phyloP scores from a whole-genome alignment of 192 early-diverging fungal genomes.

The Backusella circina region DNA sequence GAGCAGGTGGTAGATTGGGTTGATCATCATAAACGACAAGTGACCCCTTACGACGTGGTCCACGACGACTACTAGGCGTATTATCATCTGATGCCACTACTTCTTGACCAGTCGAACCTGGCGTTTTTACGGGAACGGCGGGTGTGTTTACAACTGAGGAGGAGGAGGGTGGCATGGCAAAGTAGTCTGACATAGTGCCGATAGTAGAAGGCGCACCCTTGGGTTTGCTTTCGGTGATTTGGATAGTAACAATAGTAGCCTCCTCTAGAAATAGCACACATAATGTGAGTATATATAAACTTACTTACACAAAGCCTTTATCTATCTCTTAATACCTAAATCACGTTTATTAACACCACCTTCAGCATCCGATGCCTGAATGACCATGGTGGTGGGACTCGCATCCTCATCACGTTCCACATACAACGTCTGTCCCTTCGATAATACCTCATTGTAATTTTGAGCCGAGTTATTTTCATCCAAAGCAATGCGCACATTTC shows the following conservation, averaged over 20 bases:
- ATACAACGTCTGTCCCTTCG: conserved; percentile 47
- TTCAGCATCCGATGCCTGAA: conserved; percentile 22
- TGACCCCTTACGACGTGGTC: conserved; percentile 47
- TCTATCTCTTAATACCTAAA: conserved; percentile 10
- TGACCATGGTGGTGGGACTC: conserved; percentile 49
- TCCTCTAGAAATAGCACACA: conserved; percentile 4
- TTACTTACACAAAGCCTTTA: neutral
- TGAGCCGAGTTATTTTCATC: conserved; percentile 21
- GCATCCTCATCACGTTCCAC: conserved; percentile 55
- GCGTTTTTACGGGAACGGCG: neutral
- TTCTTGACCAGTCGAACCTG: neutral
- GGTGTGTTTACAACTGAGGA: neutral
- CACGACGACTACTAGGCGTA: conserved; percentile 13
- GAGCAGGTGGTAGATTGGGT: conserved; percentile 26
- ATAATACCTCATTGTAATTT: conserved; percentile 19
- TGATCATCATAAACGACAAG: conserved; percentile 64
- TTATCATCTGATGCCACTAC: neutral
- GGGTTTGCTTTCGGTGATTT: conserved; percentile 21
- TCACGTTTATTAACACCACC: conserved; percentile 23
- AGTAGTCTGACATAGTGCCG: conserved; percentile 17
- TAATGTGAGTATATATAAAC: neutral
- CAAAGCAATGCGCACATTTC: conserved; percentile 29
- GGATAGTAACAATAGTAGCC: conserved; percentile 27
- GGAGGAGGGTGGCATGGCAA: neutral
- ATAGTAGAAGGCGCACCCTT: conserved; percentile 14